Conservation (phyloP, 495 filamentous ascomycete genomes). For the Xylaria cubensis region DNA sequence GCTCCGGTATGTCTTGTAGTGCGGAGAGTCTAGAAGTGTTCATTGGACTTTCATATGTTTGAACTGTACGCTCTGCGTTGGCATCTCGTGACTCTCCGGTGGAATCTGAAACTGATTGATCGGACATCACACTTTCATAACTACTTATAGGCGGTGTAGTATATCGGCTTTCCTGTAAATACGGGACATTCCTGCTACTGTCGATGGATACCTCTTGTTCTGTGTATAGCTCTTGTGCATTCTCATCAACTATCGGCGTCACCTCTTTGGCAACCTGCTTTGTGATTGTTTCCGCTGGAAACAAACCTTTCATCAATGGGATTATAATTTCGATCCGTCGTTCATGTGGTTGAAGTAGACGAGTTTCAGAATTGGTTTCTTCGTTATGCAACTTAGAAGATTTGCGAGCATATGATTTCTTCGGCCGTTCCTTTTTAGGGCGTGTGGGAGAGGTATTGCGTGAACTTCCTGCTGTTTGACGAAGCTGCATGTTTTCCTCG, state of each 20-base stretch:
- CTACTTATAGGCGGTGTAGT: neutral
- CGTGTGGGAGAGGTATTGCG: neutral
- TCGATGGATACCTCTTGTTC: neutral
- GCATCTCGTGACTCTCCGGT: neutral
- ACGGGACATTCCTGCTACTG: neutral
- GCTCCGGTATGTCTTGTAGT: neutral
- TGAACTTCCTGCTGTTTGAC: neutral
- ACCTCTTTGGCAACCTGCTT: neutral
- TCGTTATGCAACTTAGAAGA: neutral
- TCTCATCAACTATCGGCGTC: neutral
- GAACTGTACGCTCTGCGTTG: neutral
- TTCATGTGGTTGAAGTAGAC: conserved; percentile 5
- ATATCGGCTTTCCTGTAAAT: neutral
- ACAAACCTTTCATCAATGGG: conserved; percentile 17
- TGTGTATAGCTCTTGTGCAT: neutral
- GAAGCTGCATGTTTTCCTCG: neutral
- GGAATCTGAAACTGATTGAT: neutral
- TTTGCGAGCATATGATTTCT: neutral
- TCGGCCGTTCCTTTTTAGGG: conserved; percentile 15
- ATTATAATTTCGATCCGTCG: conserved; percentile 25
- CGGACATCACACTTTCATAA: neutral
- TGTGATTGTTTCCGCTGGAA: neutral
- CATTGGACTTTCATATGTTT: neutral
- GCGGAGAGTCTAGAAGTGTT: neutral
- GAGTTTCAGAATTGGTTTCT: neutral